Percentiles rank a stretch among this genome's conserved stretches.
Evolutionary conservation across 148 eudicot species (phyloP).

Genomic region (Rhododendron mucronatum): DNA sequence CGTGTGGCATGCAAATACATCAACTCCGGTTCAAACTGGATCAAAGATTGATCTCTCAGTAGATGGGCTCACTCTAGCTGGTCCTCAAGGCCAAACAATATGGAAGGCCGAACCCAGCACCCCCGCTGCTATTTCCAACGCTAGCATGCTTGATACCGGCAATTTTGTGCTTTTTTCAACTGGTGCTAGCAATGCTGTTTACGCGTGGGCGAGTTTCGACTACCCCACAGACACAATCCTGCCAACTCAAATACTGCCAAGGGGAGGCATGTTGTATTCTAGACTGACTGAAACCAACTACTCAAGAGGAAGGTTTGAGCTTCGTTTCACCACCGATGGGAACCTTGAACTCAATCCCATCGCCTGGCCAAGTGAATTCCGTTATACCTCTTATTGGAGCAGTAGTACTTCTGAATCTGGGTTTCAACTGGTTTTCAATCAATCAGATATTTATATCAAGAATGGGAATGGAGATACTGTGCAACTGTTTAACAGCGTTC

Average conservation of each 20-base stretch:
- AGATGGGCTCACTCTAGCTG: not conserved
- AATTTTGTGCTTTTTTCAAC: not conserved
- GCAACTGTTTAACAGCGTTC: not conserved
- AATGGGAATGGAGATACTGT: not conserved
- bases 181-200: not conserved
- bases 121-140: not conserved
- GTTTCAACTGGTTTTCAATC: not conserved
- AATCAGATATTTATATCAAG: not conserved
- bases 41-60: not conserved
- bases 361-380: not conserved
- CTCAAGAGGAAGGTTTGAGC: not conserved
- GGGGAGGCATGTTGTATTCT: not conserved
- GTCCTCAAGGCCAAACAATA: not conserved
- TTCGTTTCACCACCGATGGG: not conserved
- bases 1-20: not conserved
- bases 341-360: not conserved
- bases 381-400: not conserved
- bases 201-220: not conserved
- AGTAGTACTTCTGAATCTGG: not conserved
- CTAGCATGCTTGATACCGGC: not conserved
- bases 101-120: not conserved
- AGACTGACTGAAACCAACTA: not conserved
- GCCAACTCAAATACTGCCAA: not conserved
- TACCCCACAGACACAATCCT: slow-evolving; percentile 6
- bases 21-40: not conserved